Conservation (phyloP, 306 rosid species). For the Neltuma alba region DNA sequence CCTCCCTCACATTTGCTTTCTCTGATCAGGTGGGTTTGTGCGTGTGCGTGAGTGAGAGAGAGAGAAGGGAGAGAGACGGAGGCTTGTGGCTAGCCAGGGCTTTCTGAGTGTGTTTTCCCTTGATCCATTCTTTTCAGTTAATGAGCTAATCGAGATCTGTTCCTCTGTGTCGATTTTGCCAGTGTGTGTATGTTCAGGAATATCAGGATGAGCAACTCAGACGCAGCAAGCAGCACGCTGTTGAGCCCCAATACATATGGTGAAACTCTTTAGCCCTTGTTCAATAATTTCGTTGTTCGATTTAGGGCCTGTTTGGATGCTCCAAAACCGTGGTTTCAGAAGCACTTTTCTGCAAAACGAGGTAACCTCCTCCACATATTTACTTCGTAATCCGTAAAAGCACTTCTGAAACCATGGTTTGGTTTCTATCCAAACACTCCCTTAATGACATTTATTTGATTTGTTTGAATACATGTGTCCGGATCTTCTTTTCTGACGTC, state of each 20-base stretch:
- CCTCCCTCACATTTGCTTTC: neutral
- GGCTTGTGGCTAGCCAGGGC: neutral
- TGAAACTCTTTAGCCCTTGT: neutral
- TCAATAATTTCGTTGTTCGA: neutral
- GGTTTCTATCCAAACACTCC: too few relatives aligned
- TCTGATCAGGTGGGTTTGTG: neutral
- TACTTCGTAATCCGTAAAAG: too few relatives aligned
- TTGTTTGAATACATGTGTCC: neutral
- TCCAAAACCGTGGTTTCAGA: too few relatives aligned
- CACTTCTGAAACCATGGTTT: too few relatives aligned
- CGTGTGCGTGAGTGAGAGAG: neutral
- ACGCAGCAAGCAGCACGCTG: neutral
- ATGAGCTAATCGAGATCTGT: neutral
- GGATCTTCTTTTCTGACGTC: neutral
- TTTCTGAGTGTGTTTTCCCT: neutral
- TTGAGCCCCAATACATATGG: neutral
- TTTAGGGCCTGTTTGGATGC: too few relatives aligned
- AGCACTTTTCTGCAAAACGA: too few relatives aligned
- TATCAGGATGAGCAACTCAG: neutral
- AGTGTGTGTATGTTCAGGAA: neutral
- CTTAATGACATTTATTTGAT: neutral
- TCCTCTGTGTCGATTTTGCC: neutral
- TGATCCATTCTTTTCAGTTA: neutral
- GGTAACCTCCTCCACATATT: too few relatives aligned
- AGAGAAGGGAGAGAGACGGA: neutral